These are phyloP conservation scores for Nannizziopsis barbatae DNA, from an alignment of 2,329 filamentous ascomycete genomes.

Conservation along the genomic window DNA sequence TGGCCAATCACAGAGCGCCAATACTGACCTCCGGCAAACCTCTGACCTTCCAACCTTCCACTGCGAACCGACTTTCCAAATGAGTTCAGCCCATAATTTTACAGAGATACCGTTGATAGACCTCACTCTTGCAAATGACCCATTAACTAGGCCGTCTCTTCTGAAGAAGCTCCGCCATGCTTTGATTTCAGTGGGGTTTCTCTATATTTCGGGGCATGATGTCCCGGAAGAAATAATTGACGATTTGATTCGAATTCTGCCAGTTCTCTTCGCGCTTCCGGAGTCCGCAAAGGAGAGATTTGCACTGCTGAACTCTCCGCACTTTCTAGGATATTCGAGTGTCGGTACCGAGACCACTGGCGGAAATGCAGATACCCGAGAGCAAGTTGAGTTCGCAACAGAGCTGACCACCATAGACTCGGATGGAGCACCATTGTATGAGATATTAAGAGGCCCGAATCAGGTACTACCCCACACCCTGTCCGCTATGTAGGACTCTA, in stretches of 20 bases:
- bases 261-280: constrained; percentile 18
- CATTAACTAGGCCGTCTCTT: constrained; percentile 27
- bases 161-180: constrained; percentile 26
- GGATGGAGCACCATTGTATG: constrained; percentile 29
- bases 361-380: constrained; percentile 41
- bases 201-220: constrained; percentile 21
- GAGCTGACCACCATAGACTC: constrained; percentile 37
- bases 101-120: constrained; percentile 40
- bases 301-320: constrained; percentile 41
- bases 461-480: constrained; percentile 23
- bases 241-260: constrained; percentile 17
- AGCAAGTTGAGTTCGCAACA: constrained; percentile 52
- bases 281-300: constrained; percentile 17
- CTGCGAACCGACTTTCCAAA: background rate
- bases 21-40: no score
- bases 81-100: constrained; percentile 8
- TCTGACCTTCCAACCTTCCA: no score
- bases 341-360: constrained; percentile 47
- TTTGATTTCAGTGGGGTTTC: constrained; percentile 20
- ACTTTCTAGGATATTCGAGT: constrained; percentile 50
- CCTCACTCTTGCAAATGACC: constrained; percentile 35
- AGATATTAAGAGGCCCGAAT: constrained; percentile 40
- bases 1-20: no score
- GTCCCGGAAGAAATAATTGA: constrained; percentile 16
- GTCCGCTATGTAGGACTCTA: background rate